phyloP scores from a whole-genome alignment of 495 filamentous ascomycete genomes.

The Penicillium nucicola region DNA sequence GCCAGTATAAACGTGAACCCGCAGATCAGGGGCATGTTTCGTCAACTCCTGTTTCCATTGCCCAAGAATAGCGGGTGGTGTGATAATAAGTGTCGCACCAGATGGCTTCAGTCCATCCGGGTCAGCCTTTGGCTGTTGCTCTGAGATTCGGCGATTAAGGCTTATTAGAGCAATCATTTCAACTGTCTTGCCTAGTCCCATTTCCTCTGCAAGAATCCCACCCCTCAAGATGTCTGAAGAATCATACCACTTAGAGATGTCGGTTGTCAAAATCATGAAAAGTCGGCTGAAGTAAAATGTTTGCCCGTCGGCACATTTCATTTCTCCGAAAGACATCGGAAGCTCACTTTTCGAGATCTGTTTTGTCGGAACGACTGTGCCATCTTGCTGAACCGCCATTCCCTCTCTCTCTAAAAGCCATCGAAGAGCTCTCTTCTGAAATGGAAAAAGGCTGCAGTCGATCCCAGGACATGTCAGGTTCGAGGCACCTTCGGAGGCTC shows the following conservation, averaged over 20 bases:
- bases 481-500: conserved; percentile 31
- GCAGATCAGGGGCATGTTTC: conserved; percentile 62
- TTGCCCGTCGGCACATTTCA: conserved; percentile 48
- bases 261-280: conserved; percentile 56
- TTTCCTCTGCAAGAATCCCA: conserved; percentile 86
- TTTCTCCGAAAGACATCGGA: conserved; percentile 33
- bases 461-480: conserved; percentile 40
- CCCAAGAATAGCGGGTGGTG: conserved; percentile 72
- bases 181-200: conserved; percentile 94
- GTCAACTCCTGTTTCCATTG: conserved; percentile 85
- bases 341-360: conserved; percentile 13
- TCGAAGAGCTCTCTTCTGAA: conserved; percentile 66
- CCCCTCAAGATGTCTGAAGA: conserved; percentile 41
- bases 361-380: conserved; percentile 18
- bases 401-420: conserved; percentile 67
- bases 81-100: conserved; percentile 80
- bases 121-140: conserved; percentile 21
- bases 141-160: conserved; percentile 48
- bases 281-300: conserved; percentile 60
- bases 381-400: conserved; percentile 33
- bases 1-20: conserved; percentile 50
- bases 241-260: conserved; percentile 45
- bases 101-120: conserved; percentile 29
- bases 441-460: conserved; percentile 60
- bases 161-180: conserved; percentile 79